Evolutionary conservation across 1,284 basidiomycete species (phyloP), one percentile per base, ranked within the genome.

Genomic region (Inonotus obliquus): DNA sequence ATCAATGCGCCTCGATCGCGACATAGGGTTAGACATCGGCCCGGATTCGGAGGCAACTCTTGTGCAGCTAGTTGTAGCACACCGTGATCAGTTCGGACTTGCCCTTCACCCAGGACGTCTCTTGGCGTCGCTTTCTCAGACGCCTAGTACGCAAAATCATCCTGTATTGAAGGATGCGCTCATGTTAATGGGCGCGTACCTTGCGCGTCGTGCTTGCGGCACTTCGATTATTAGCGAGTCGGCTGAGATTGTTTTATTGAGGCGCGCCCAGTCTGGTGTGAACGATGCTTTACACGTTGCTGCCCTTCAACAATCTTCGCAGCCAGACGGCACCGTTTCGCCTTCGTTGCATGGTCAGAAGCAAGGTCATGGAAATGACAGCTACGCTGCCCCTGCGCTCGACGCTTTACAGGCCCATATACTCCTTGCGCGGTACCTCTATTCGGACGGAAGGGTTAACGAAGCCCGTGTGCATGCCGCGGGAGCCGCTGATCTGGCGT

Each of bases 381-480:
- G 27, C 17, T 52, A 52, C 35, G 29, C 45, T 17, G 27, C 69
- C 41, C 62, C 66, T 41, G 63, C 84, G 37, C 70, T 91, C 65
- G 89, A 91, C 70, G 79, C 87, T 65, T 83, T 91, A 41, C 89
- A 86, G 66, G 85, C 86, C 1, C 86, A 85, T 7, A 89, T 86
- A 68, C 76, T 92, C 23, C 72, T 92, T 54, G 84, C 90, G 10
- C 70, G 84, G 61, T 91, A 91, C 71, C 89, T 87, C 71, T 74
- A 89, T 35, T 82, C 86, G 35, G 89, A 86, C 65, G 89, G 87
- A 7, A 81, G 89, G 37, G 73, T 86, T 4, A 71, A 86, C 21
- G 89, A 92, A 69, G 89, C 89, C 7, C 84, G 84, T 67, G 87
- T 86, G 69, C 85, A 91, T 69, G 81, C 83, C 0, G 84, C 83